Evolutionary conservation across 768 basidiomycete species (phyloP).

Genomic region (Tulasnella sp.): DNA sequence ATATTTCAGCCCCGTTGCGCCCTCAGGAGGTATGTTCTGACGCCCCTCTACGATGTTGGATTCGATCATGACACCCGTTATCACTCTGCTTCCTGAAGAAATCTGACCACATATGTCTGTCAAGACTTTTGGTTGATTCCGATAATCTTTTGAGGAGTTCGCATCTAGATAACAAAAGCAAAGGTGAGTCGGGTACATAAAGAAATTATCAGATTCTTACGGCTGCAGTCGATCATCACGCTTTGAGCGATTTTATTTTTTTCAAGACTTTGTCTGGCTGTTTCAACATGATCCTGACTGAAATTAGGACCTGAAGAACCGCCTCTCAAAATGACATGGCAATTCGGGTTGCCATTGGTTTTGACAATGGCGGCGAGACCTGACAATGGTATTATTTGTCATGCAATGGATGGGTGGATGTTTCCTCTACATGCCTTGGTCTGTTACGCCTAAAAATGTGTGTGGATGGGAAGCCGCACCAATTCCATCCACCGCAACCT

Average conservation of each 20-base stretch:
- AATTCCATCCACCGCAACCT: constrained; percentile 96
- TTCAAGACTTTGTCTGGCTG: constrained; percentile 45
- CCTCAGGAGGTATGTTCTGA: constrained; percentile 68
- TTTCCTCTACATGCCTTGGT: constrained; percentile 18
- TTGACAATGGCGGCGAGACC: constrained; percentile 88
- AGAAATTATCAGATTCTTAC: constrained; percentile 33
- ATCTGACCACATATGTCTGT: constrained; percentile 64
- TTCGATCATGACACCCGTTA: constrained; percentile 97
- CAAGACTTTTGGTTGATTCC: constrained; percentile 76
- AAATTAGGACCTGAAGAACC: constrained; percentile 88
- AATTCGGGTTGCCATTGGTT: constrained; percentile 67
- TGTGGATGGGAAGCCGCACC: constrained; percentile 81
- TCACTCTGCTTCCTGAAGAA: constrained; percentile 42
- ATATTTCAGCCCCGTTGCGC: constrained; percentile 54
- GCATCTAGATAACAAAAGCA: constrained; percentile 46
- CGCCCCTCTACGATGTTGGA: constrained; percentile 82
- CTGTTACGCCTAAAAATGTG: constrained; percentile 73
- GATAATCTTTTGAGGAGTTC: constrained; percentile 91
- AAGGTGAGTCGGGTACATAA: neutral
- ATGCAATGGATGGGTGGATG: too few relatives aligned
- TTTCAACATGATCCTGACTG: constrained; percentile 52
- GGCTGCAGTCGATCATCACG: constrained; percentile 81
- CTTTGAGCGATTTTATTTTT: constrained; percentile 51
- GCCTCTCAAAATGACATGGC: constrained; percentile 93
- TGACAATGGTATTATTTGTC: neutral